These are phyloP conservation scores for Cladophialophora chaetospira DNA, from an alignment of 2,329 filamentous ascomycete genomes.

Conservation along the genomic window DNA sequence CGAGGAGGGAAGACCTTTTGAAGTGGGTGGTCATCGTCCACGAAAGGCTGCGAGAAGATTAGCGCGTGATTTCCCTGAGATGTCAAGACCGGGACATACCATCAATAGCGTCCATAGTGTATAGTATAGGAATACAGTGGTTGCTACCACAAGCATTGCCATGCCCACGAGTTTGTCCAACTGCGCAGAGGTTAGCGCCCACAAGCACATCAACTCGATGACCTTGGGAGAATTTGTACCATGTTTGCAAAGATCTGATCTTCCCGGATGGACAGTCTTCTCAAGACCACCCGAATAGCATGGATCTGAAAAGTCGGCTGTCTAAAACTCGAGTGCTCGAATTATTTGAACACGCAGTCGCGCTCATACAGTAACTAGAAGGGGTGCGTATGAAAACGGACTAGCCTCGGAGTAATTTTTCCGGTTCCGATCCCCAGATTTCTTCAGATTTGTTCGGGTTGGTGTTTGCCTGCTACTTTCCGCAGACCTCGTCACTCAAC, in stretches of 20 bases:
- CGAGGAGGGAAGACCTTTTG: conserved; percentile 95
- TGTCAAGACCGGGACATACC: conserved; percentile 58
- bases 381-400: conserved; percentile 6
- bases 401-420: conserved; percentile 4
- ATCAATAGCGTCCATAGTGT: conserved; percentile 97
- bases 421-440: conserved; percentile 1
- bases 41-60: conserved; percentile 72
- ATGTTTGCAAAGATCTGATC: conserved; percentile 10
- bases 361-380: conserved; percentile 12
- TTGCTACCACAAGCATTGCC: conserved; percentile 73
- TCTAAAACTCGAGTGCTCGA: conserved; percentile 2
- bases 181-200: conserved; percentile 51
- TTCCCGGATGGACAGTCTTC: neutral
- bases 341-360: conserved; percentile 28
- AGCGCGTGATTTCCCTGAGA: neutral
- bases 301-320: neutral
- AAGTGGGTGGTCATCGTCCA: conserved; percentile 89
- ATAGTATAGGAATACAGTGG: conserved; percentile 83
- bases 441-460: neutral
- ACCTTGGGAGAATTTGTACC: conserved; percentile 3
- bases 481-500: neutral
- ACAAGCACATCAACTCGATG: neutral
- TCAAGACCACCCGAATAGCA: neutral
- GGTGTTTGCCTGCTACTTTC: conserved; percentile 1
- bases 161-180: conserved; percentile 84